Conservation (phyloP, 352 stramenopile genomes). For the Pythium aphanidermatum region DNA sequence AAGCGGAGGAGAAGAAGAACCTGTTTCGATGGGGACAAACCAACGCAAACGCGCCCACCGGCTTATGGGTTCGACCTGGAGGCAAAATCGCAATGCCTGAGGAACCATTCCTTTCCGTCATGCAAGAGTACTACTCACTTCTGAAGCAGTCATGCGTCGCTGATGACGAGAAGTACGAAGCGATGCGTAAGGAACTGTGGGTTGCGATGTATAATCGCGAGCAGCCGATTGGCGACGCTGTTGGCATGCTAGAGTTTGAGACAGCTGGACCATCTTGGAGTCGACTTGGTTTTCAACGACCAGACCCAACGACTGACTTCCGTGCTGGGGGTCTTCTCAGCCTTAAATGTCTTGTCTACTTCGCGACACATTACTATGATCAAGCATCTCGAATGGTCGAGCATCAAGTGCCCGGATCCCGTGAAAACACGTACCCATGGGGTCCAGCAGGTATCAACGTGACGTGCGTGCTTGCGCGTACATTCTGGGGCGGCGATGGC, state of each 20-base stretch:
- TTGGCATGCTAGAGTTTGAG: constrained; percentile 36
- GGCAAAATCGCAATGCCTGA: constrained; percentile 51
- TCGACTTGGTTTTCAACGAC: constrained; percentile 74
- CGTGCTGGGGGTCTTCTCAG: constrained; percentile 74
- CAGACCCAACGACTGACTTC: constrained; percentile 83
- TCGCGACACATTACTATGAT: constrained; percentile 59
- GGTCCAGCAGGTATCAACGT: constrained; percentile 82
- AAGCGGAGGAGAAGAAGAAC: constrained; percentile 39
- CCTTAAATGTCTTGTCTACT: constrained; percentile 77
- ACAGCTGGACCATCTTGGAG: constrained; percentile 72
- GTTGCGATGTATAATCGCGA: constrained; percentile 43
- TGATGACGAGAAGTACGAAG: constrained; percentile 58
- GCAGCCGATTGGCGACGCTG: neutral
- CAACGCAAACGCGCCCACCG: constrained; percentile 19
- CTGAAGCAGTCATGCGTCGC: constrained; percentile 68
- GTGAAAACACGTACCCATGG: constrained; percentile 81
- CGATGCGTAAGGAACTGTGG: constrained; percentile 56
- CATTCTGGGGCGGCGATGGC: constrained; percentile 80
- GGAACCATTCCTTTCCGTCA: constrained; percentile 42
- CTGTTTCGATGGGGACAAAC: constrained; percentile 43
- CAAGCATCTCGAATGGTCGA: constrained; percentile 72
- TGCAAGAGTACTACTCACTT: constrained; percentile 59
- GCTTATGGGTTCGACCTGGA: constrained; percentile 41
- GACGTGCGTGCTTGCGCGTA: constrained; percentile 69
- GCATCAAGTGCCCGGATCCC: constrained; percentile 68